Evolutionary conservation across 139 green algal species (phyloP).

Genomic region (Ulvella scutata): DNA sequence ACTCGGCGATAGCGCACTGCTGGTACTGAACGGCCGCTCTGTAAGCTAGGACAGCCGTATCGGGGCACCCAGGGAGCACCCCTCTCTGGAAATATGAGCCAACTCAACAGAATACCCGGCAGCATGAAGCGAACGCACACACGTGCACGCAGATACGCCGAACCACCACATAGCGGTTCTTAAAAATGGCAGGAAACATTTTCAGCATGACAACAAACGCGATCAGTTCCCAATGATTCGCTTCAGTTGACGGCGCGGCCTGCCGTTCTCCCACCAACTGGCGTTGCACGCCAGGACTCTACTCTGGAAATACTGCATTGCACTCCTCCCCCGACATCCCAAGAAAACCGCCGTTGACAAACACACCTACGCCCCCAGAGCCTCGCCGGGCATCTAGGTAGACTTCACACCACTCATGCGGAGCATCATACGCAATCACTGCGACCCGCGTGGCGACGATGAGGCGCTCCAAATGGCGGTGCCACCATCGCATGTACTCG

Average conservation of each 20-base stretch:
- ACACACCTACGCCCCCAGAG: not conserved
- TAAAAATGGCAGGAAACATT: not conserved
- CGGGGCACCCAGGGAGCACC: too few species aligned
- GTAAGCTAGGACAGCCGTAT: too few species aligned
- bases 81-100: not conserved
- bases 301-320: not conserved
- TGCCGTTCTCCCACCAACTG: not conserved
- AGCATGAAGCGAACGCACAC: too few species aligned
- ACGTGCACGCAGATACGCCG: too few species aligned
- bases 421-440: not conserved
- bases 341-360: not conserved
- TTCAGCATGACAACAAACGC: not conserved
- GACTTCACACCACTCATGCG: not conserved
- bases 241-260: not conserved
- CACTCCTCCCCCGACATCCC: not conserved
- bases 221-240: not conserved
- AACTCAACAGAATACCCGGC: not conserved
- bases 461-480: not conserved
- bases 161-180: not conserved
- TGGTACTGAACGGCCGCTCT: too few species aligned
- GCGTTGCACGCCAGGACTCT: not conserved
- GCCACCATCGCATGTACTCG: not conserved
- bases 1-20: too few species aligned
- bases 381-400: not conserved
- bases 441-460: not conserved